phyloP scores from a whole-genome alignment of 768 basidiomycete species.

The Tulasnella sp. region DNA sequence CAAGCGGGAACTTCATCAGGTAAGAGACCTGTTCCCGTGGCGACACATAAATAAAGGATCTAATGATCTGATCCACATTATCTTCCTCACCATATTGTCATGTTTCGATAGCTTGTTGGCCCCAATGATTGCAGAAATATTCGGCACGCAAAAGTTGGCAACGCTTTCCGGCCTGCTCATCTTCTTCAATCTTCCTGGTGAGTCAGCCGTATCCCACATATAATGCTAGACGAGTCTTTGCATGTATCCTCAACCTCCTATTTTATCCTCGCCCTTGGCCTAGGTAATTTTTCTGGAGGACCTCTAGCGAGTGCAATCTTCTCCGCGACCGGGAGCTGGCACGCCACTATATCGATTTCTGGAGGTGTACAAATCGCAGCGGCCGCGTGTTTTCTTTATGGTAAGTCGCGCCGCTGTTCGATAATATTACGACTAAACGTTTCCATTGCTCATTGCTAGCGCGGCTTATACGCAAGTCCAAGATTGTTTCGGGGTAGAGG shows the following conservation, averaged over 20 bases:
- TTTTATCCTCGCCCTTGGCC: no score
- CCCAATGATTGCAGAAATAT: conserved; percentile 26
- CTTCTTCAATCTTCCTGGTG: conserved; percentile 20
- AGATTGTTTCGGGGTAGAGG: conserved; percentile 11
- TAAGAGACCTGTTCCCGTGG: neutral
- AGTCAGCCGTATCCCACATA: neutral
- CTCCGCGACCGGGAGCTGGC: conserved; percentile 27
- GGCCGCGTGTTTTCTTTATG: conserved; percentile 26
- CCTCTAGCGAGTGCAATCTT: conserved; percentile 30
- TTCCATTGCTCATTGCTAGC: neutral
- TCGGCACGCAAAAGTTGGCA: conserved; percentile 9
- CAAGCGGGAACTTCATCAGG: conserved; percentile 28
- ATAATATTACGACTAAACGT: neutral
- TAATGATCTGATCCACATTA: neutral
- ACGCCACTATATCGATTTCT: conserved; percentile 25
- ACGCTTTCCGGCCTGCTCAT: conserved; percentile 13
- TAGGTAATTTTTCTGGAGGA: conserved; percentile 26
- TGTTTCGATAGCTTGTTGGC: conserved; percentile 23
- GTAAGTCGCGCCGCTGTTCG: conserved; percentile 15
- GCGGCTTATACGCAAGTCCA: conserved; percentile 11
- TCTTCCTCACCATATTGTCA: neutral
- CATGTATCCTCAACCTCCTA: neutral
- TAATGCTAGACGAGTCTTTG: neutral
- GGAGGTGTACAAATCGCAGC: conserved; percentile 27
- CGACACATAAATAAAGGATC: no score